These are phyloP conservation scores for Chlorella sp. DNA, from an alignment of 139 green algal species.

Conservation along the genomic window DNA sequence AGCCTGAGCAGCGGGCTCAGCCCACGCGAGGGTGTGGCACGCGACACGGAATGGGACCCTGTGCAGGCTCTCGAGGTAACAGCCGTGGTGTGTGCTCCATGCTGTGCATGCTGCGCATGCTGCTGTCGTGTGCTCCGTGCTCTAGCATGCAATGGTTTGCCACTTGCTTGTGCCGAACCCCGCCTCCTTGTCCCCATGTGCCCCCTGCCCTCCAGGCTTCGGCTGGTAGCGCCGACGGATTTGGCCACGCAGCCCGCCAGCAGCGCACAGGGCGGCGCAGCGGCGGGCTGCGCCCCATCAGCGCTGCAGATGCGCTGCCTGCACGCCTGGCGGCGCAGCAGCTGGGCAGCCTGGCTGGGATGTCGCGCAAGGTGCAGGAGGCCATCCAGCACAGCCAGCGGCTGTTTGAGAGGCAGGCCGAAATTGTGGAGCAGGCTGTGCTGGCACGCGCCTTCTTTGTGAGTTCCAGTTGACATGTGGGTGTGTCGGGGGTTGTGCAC, in stretches of 20 bases:
- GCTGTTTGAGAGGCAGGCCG: slow-evolving; percentile 72
- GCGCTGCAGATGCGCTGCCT: slow-evolving; percentile 79
- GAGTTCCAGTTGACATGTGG: background rate
- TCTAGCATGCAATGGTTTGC: too few species aligned
- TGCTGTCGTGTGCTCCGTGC: too few species aligned
- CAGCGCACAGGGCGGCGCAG: slow-evolving; percentile 51
- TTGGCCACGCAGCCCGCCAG: slow-evolving; percentile 49
- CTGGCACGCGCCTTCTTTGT: slow-evolving; percentile 48
- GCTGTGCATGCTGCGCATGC: too few species aligned
- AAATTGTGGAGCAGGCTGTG: slow-evolving; percentile 61
- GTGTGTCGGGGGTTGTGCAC: background rate
- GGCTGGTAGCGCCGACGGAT: slow-evolving; percentile 31
- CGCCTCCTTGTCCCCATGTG: too few species aligned
- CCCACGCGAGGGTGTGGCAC: slow-evolving; percentile 56
- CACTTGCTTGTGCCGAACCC: too few species aligned
- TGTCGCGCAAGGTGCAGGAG: slow-evolving; percentile 85
- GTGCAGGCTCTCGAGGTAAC: slow-evolving; percentile 43
- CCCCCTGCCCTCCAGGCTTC: background rate
- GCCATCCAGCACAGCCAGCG: slow-evolving; percentile 83
- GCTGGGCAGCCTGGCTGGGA: slow-evolving; percentile 78
- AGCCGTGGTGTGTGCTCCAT: too few species aligned
- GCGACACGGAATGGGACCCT: slow-evolving; percentile 45
- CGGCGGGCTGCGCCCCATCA: slow-evolving; percentile 40
- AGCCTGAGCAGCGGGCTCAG: slow-evolving; percentile 78
- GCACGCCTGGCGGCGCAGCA: slow-evolving; percentile 82